A percentile compares a stretch with the other conserved stretches of the same genome.
These are phyloP conservation scores for Metschnikowia gelsemii DNA, from an alignment of 805 yeast species.

Conservation along the genomic window DNA sequence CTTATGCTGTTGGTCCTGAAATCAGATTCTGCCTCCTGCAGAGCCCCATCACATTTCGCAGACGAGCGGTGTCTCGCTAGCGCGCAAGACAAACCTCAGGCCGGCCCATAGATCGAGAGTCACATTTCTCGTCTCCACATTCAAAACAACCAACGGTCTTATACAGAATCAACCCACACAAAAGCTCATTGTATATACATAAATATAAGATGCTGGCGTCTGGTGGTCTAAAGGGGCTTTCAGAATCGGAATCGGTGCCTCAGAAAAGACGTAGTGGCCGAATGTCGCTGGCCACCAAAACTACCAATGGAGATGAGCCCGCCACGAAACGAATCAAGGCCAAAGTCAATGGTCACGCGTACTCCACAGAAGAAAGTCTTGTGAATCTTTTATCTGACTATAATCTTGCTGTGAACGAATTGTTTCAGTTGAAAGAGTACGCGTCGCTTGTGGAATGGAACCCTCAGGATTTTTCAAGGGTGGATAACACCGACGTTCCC, in stretches of 20 bases:
- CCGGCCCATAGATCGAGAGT: background rate
- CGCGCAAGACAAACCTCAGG: constrained; percentile 3
- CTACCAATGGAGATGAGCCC: constrained; percentile 10
- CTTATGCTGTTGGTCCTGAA: no score
- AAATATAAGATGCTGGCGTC: constrained; percentile 11
- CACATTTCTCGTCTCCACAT: no score
- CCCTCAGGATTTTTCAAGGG: constrained; percentile 44
- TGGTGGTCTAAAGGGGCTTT: constrained; percentile 6
- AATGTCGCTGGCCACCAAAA: background rate
- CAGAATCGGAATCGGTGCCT: background rate
- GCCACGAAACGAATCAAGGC: constrained; percentile 9
- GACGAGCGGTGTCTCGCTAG: background rate
- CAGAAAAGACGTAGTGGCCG: constrained; percentile 7
- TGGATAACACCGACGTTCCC: constrained; percentile 27
- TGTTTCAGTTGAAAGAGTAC: constrained; percentile 62
- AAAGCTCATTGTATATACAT: background rate
- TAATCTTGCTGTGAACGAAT: constrained; percentile 53
- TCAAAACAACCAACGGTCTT: background rate
- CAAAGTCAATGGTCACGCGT: constrained; percentile 3
- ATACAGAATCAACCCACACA: background rate
- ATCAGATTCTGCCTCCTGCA: no score
- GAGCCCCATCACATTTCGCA: no score
- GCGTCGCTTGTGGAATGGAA: constrained; percentile 63
- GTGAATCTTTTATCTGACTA: constrained; percentile 47
- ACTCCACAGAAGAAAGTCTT: constrained; percentile 3